Evolutionary conservation across 192 early-diverging fungal genomes (phyloP).

Genomic region (Phlyctochytrium planicorne): DNA sequence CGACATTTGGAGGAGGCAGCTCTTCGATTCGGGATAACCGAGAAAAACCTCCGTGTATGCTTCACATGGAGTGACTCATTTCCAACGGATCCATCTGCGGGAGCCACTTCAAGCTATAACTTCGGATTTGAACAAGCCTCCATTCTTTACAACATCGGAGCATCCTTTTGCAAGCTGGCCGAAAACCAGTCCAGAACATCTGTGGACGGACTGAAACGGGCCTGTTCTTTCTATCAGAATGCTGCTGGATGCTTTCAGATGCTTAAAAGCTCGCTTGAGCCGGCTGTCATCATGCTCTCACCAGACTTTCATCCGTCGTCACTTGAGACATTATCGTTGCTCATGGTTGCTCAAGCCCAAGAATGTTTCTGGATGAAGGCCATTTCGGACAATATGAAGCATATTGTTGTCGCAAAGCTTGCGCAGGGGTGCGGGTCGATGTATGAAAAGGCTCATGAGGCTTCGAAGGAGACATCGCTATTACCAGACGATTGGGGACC

Average conservation of each 20-base stretch:
- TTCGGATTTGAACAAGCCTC: neutral
- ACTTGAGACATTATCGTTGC: constrained; percentile 63
- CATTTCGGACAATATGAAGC: constrained; percentile 76
- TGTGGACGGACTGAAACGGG: neutral
- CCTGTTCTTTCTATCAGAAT: neutral
- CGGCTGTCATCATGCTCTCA: neutral
- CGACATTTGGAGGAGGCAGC: neutral
- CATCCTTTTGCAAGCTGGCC: neutral
- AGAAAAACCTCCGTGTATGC: neutral
- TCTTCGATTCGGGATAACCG: neutral
- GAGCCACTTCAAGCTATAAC: neutral
- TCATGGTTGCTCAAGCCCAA: constrained; percentile 94
- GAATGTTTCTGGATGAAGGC: constrained; percentile 92
- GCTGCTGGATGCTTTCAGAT: neutral
- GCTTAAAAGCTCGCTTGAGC: neutral
- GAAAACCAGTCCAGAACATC: neutral
- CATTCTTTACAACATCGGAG: constrained; percentile 1
- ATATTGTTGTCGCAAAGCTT: constrained; percentile 73
- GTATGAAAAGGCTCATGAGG: neutral
- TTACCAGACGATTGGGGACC: constrained; percentile 52
- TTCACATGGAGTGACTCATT: neutral
- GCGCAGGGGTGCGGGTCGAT: constrained; percentile 26
- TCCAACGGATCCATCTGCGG: neutral
- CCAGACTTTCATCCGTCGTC: constrained; percentile 66
- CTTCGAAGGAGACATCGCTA: neutral